Percentiles rank a stretch among this genome's conserved stretches.
Conservation (phyloP, 73 alveolate species). For the Symbiodinium natans region DNA sequence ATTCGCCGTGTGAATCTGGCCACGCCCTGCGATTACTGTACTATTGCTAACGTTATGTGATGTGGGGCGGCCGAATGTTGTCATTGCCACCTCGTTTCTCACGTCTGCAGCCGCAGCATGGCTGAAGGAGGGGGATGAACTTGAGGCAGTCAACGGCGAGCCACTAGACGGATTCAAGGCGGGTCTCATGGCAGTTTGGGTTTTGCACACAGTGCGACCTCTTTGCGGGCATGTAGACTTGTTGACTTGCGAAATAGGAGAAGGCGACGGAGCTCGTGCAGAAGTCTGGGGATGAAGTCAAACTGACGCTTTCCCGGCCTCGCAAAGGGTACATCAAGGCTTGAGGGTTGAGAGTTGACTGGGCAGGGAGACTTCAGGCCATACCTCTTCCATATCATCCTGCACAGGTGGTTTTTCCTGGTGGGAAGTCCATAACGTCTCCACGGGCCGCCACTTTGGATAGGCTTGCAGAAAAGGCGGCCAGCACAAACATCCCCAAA, state of each 20-base stretch:
- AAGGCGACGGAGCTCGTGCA: constrained; percentile 39
- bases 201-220: background rate
- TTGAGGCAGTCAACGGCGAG: constrained; percentile 69
- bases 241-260: background rate
- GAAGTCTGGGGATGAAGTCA: constrained; percentile 59
- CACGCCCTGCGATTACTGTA: too few relatives aligned
- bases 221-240: too few relatives aligned
- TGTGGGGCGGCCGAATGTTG: too few relatives aligned
- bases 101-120: background rate
- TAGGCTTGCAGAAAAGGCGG: constrained; percentile 60
- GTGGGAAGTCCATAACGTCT: constrained; percentile 32
- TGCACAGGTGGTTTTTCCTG: constrained; percentile 74
- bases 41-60: too few relatives aligned
- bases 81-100: too few relatives aligned
- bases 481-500: background rate
- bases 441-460: constrained; percentile 67
- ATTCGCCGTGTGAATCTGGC: too few relatives aligned
- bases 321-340: constrained; percentile 88
- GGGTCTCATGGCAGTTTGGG: background rate
- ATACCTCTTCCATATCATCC: too few relatives aligned
- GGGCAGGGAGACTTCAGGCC: background rate
- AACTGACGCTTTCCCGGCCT: constrained; percentile 48
- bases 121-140: constrained; percentile 76
- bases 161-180: constrained; percentile 61
- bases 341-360: background rate